A percentile compares a stretch with the other conserved stretches of the same genome.
These are phyloP conservation scores for Wallacemonas collosoma DNA, from an alignment of 208 protist species.

Conservation along the genomic window DNA sequence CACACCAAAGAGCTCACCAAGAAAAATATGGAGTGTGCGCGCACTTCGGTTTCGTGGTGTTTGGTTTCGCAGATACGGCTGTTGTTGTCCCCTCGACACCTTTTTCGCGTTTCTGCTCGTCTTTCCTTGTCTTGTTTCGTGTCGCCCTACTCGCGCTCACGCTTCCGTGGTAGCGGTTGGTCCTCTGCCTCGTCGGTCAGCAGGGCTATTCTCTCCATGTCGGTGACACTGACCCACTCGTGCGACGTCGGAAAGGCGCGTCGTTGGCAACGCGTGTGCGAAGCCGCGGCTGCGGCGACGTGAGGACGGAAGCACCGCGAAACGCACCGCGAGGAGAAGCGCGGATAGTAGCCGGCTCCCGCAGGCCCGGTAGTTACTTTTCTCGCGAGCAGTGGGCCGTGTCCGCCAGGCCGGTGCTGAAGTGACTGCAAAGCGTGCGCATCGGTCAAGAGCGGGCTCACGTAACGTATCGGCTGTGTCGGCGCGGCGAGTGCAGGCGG, in stretches of 20 bases:
- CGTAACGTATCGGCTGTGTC: conserved; percentile 12
- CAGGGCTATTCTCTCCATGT: conserved; percentile 60
- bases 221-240: conserved; percentile 60
- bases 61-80: no score
- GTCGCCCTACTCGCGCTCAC: conserved; percentile 21
- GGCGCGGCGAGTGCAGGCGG: conserved; percentile 6
- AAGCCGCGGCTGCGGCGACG: conserved; percentile 34
- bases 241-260: conserved; percentile 53
- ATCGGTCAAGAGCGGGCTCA: conserved; percentile 22
- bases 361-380: neutral
- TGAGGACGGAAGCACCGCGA: conserved; percentile 49
- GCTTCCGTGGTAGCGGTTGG: conserved; percentile 18
- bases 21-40: no score
- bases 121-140: no score
- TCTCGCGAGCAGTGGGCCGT: conserved; percentile 35
- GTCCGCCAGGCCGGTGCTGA: conserved; percentile 53
- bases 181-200: conserved; percentile 20
- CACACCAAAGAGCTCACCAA: no score
- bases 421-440: conserved; percentile 33
- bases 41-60: no score
- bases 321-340: conserved; percentile 55
- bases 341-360: conserved; percentile 28
- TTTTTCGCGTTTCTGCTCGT: no score
- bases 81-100: no score
- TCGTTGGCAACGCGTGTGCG: conserved; percentile 10